Conservation (phyloP, 2,329 filamentous ascomycete species). For the Microcyclosporella mali region DNA sequence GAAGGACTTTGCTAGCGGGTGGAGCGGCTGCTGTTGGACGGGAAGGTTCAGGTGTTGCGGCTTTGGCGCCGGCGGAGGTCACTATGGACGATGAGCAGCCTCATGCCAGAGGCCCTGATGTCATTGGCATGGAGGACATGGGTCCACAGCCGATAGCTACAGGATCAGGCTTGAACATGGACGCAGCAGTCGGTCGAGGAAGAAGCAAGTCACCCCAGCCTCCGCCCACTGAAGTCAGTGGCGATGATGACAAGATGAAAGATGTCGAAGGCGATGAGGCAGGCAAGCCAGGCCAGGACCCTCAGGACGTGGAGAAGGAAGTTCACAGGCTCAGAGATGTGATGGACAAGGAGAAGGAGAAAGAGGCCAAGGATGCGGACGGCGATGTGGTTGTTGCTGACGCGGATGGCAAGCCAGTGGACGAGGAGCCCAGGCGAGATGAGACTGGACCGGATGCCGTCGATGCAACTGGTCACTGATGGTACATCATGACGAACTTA, state of each 20-base stretch:
- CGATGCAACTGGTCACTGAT: neutral
- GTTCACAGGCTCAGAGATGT: slow-evolving; percentile 14
- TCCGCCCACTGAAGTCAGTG: slow-evolving; percentile 1
- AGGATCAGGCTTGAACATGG: slow-evolving; percentile 32
- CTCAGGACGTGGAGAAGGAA: slow-evolving; percentile 18
- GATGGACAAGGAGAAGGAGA: slow-evolving; percentile 13
- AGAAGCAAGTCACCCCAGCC: slow-evolving; percentile 24
- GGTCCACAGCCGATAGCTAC: slow-evolving; percentile 57
- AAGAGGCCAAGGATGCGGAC: slow-evolving; percentile 24
- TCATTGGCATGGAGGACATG: slow-evolving; percentile 80
- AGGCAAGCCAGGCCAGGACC: slow-evolving; percentile 15
- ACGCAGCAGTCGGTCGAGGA: slow-evolving; percentile 36
- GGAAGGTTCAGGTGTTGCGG: slow-evolving; percentile 10
- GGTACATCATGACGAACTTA: neutral
- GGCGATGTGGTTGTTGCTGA: slow-evolving; percentile 28
- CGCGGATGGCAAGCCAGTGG: slow-evolving; percentile 20
- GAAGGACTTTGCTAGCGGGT: slow-evolving; percentile 22
- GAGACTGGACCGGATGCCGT: slow-evolving; percentile 3
- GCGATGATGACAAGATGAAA: slow-evolving; percentile 7
- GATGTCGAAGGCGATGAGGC: slow-evolving; percentile 13
- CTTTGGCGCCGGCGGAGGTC: slow-evolving; percentile 20
- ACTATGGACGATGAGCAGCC: slow-evolving; percentile 49
- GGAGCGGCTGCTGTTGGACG: slow-evolving; percentile 21
- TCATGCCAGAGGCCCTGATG: slow-evolving; percentile 75
- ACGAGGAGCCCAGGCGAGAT: slow-evolving; percentile 8